Base-by-base conservation (phyloP, 2,329 filamentous ascomycete species). In the Xenoacremonium recifei region DNA sequence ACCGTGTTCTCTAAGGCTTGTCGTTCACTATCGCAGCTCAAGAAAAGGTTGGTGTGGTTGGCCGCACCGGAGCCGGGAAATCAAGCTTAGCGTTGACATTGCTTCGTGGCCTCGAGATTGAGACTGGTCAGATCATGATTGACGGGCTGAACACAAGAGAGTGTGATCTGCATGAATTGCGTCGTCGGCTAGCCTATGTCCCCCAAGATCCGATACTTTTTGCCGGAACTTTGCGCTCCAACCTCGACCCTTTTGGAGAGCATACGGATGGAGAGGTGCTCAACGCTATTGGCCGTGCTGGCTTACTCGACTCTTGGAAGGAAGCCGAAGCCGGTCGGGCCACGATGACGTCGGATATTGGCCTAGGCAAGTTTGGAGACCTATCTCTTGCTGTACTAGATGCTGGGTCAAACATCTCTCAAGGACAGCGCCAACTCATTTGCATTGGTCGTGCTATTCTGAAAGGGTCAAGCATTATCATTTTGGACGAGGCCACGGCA, bases 41-140 rank as follows among this genome's bases (percentile, higher is more conserved):
- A n/a, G 87, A 95, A 68, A 93, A 93, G 68, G 85, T 95, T n/a
- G 89, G 89, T 40, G 90, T 96, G 42, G 90, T 95, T 23, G 89
- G 89, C 40, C 80, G 89, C 47, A 95, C 89, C 1, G 89, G 89
- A 49, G 89, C 89, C n/a, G 90, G 90, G 39, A 96, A 96, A 72
- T 93, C 42, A 9, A 48, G 42, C 16, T 23, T 47, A 37, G 37
- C 40, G 7, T 32, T 27, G 15, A 37, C 47, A 35, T 75, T 49
- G 13, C 23, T 49, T 9, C 40, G 45, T 25, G 23, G 37, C 21
- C 21, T 35, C 6, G 45, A 47, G 31, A 37, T 41, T 13, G 30
- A 37, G 13, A 34, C 19, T 19, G 90, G 90, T 51, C 86, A 85
- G 62, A 92, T 96, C 44, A 60, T 91, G 16, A 87, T 96, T 36